Percentiles rank a stretch among this genome's conserved stretches.
Conservation (phyloP, 2,329 filamentous ascomycete genomes). For the Beauveria scarabaeidicola region DNA sequence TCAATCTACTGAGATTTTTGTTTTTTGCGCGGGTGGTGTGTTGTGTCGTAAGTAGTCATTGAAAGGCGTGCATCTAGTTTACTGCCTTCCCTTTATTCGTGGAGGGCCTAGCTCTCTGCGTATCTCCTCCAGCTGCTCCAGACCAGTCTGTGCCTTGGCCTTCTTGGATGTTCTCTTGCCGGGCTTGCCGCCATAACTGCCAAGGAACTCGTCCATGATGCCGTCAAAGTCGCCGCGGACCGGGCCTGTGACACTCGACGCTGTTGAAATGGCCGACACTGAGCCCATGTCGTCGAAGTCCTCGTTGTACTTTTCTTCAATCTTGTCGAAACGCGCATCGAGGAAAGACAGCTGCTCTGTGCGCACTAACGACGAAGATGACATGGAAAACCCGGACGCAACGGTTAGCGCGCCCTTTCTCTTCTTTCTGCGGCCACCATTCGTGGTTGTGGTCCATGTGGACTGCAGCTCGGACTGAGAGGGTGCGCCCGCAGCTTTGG, state of each 20-base stretch:
- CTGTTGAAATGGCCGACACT: constrained; percentile 52
- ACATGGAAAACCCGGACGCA: constrained; percentile 84
- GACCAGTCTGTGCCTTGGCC: constrained; percentile 68
- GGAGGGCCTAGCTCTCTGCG: constrained; percentile 71
- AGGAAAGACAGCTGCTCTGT: constrained; percentile 81
- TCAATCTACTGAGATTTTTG: neutral
- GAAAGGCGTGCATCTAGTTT: neutral
- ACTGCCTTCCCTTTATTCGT: constrained; percentile 37
- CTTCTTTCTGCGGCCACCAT: constrained; percentile 81
- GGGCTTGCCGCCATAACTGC: constrained; percentile 54
- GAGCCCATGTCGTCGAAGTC: constrained; percentile 43
- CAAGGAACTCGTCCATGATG: constrained; percentile 90
- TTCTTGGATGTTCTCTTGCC: constrained; percentile 73
- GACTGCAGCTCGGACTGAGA: constrained; percentile 58
- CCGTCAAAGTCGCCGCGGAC: constrained; percentile 73
- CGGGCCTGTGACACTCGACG: constrained; percentile 59
- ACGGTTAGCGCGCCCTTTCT: constrained; percentile 88
- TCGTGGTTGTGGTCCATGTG: constrained; percentile 66
- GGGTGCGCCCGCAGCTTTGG: constrained; percentile 31
- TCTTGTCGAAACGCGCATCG: constrained; percentile 83
- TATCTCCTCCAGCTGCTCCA: constrained; percentile 88
- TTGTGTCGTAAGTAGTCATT: neutral
- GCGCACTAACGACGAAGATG: constrained; percentile 74
- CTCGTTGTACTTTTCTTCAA: constrained; percentile 67
- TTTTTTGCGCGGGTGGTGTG: neutral